Evolutionary conservation across 2,329 filamentous ascomycete species (phyloP).

Genomic region (Colletotrichum navitas): DNA sequence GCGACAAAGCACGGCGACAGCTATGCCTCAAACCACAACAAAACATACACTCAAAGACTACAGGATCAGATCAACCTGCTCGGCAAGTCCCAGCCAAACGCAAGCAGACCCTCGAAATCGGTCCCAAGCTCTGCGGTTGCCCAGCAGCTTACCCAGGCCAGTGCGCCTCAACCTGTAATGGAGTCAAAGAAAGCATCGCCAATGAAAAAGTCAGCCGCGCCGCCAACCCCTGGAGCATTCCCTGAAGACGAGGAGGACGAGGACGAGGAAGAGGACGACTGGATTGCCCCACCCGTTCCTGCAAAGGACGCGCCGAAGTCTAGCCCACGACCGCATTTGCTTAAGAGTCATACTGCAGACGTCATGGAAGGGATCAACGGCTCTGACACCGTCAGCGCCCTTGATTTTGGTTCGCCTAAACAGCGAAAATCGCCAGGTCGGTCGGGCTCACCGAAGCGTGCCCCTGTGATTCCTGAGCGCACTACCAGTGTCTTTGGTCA

Average conservation of each 20-base stretch:
- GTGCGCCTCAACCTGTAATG: slow-evolving; percentile 47
- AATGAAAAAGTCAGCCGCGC: slow-evolving; percentile 50
- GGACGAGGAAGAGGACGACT: slow-evolving; percentile 67
- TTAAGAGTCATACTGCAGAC: slow-evolving; percentile 73
- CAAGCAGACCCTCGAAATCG: slow-evolving; percentile 62
- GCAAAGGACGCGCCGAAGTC: slow-evolving; percentile 51
- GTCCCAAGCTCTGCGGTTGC: slow-evolving; percentile 54
- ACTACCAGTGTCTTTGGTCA: slow-evolving; percentile 59
- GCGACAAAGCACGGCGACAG: slow-evolving; percentile 62
- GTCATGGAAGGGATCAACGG: slow-evolving; percentile 69
- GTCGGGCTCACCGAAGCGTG: slow-evolving; percentile 53
- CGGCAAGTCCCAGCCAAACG: slow-evolving; percentile 67
- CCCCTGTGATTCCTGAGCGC: slow-evolving; percentile 48
- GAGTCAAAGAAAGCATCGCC: slow-evolving; percentile 50
- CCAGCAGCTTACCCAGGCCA: slow-evolving; percentile 48
- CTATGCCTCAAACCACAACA: slow-evolving; percentile 73
- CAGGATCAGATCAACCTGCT: slow-evolving; percentile 91
- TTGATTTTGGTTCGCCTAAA: slow-evolving; percentile 60
- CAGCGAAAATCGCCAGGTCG: slow-evolving; percentile 51
- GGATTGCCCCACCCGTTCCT: slow-evolving; percentile 67
- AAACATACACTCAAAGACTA: slow-evolving; percentile 92
- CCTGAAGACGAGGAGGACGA: slow-evolving; percentile 63
- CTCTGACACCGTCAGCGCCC: slow-evolving; percentile 62
- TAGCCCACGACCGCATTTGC: slow-evolving; percentile 64
- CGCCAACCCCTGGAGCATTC: slow-evolving; percentile 69